These are phyloP conservation scores for Vanilla planifolia DNA, from an alignment of 106 monocot species.

Conservation along the genomic window DNA sequence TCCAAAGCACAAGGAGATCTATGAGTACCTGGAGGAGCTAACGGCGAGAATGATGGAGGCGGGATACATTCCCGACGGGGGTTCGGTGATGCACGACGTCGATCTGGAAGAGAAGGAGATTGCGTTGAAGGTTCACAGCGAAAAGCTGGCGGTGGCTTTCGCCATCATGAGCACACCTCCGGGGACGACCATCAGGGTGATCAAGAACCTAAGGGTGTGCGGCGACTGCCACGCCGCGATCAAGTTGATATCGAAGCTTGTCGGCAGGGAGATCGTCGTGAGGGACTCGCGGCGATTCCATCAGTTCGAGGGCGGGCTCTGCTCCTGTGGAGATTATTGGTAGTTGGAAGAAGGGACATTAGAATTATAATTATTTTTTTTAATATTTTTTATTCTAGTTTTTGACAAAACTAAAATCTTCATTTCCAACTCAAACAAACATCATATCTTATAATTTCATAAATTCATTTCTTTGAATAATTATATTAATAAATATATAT, in stretches of 20 bases:
- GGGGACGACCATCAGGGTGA: conserved; percentile 53
- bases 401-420: too few relatives aligned
- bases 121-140: conserved; percentile 68
- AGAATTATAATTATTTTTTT: too few relatives aligned
- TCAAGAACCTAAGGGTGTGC: conserved; percentile 86
- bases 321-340: conserved; percentile 88
- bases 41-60: conserved; percentile 46
- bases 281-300: conserved; percentile 86
- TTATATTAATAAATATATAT: too few relatives aligned
- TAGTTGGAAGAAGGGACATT: too few relatives aligned
- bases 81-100: conserved; percentile 81
- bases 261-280: conserved; percentile 57
- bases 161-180: conserved; percentile 53
- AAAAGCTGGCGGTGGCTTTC: conserved; percentile 85
- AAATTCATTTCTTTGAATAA: too few relatives aligned
- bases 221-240: conserved; percentile 72
- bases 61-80: conserved; percentile 82
- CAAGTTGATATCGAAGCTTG: conserved; percentile 58
- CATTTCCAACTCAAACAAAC: too few relatives aligned
- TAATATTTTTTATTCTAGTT: too few relatives aligned
- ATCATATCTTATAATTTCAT: too few relatives aligned
- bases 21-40: conserved; percentile 63
- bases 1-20: conserved; percentile 43
- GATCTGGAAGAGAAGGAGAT: conserved; percentile 86
- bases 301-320: conserved; percentile 69